Evolutionary conservation across 306 rosid species (phyloP).

Genomic region (Hippophae gyantsensis): DNA sequence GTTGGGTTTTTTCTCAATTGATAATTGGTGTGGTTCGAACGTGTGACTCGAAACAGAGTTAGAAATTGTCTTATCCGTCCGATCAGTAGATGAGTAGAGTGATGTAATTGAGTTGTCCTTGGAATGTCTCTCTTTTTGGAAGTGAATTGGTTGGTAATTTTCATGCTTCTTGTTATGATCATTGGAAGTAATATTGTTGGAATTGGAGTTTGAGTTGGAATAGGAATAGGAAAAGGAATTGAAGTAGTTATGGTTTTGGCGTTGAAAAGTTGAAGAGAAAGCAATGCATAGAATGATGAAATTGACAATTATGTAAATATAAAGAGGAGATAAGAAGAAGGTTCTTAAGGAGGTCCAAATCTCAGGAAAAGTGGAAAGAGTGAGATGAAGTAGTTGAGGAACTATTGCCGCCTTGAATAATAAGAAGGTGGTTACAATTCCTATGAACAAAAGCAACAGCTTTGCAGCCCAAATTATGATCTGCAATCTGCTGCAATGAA

Average conservation of each 20-base stretch:
- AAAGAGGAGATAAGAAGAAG: constrained; percentile 44
- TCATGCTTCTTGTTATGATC: too few relatives aligned
- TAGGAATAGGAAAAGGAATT: background rate
- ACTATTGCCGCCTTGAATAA: constrained; percentile 52
- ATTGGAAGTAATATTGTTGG: background rate
- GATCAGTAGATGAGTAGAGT: too few relatives aligned
- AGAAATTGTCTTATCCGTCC: too few relatives aligned
- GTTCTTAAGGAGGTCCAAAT: constrained; percentile 41
- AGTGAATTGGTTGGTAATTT: too few relatives aligned
- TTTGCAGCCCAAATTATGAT: constrained; percentile 42
- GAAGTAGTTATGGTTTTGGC: constrained; percentile 18
- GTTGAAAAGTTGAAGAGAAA: constrained; percentile 37
- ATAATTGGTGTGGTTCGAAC: too few relatives aligned
- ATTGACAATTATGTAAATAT: constrained; percentile 49
- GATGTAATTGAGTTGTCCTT: too few relatives aligned
- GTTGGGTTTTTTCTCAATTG: constrained; percentile 14
- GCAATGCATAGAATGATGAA: constrained; percentile 68
- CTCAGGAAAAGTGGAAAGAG: constrained; percentile 54
- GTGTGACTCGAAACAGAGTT: too few relatives aligned
- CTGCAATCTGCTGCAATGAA: constrained; percentile 30
- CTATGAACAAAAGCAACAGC: constrained; percentile 43
- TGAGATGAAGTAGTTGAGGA: constrained; percentile 36
- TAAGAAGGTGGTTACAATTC: constrained; percentile 36
- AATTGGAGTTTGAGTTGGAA: background rate
- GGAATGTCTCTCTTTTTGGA: too few relatives aligned